phyloP scores from a whole-genome alignment of 352 stramenopile species.

The Pythium dissotocum region DNA sequence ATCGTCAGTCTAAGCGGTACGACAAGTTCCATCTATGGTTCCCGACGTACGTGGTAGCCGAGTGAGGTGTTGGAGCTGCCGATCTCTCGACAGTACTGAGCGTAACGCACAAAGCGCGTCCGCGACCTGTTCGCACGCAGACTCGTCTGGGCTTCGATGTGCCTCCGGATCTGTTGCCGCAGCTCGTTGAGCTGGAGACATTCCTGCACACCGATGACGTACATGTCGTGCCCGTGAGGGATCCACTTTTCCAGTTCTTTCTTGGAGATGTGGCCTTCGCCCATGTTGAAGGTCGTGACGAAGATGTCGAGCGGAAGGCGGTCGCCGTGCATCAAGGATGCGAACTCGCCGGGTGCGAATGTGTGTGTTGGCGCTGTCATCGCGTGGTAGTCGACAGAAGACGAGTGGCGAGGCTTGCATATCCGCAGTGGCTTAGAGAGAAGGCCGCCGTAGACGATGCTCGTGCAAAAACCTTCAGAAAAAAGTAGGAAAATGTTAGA shows the following conservation, averaged over 20 bases:
- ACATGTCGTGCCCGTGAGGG: constrained; percentile 75
- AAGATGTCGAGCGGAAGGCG: constrained; percentile 66
- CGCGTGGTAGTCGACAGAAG: constrained; percentile 35
- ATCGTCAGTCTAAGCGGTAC: neutral
- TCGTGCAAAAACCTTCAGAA: constrained; percentile 51
- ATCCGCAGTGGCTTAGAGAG: constrained; percentile 18
- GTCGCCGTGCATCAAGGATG: constrained; percentile 33
- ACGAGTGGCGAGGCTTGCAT: constrained; percentile 15
- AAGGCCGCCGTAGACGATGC: constrained; percentile 52
- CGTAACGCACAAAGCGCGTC: constrained; percentile 28
- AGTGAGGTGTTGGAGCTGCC: constrained; percentile 78
- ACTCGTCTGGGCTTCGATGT: constrained; percentile 56
- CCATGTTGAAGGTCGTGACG: constrained; percentile 87
- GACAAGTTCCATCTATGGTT: neutral
- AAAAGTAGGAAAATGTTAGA: neutral
- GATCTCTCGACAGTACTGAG: constrained; percentile 77
- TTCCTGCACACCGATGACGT: constrained; percentile 88
- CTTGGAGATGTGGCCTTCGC: constrained; percentile 59
- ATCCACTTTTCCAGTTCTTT: constrained; percentile 79
- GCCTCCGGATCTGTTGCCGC: constrained; percentile 50
- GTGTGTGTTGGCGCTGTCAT: constrained; percentile 38
- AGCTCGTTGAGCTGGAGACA: constrained; percentile 80
- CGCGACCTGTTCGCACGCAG: constrained; percentile 26
- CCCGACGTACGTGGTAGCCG: constrained; percentile 65
- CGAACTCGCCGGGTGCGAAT: constrained; percentile 14